A percentile compares a stretch with the other conserved stretches of the same genome.
Evolutionary conservation across 441 rosid genomes (phyloP).

Genomic region (Euphorbia schlechtendalii): DNA sequence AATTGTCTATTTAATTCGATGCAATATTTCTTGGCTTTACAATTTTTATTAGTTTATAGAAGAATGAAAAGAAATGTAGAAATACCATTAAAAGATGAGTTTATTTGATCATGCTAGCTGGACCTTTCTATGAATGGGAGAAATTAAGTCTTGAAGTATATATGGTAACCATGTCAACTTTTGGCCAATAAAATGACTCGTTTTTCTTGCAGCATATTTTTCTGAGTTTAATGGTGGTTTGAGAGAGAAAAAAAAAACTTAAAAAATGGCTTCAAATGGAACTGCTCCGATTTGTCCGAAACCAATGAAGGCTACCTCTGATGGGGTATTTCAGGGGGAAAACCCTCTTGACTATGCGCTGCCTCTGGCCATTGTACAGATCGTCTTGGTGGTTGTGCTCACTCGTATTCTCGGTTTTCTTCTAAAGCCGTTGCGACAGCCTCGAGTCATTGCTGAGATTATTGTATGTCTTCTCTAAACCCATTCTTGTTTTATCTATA

Average conservation of each 20-base stretch:
- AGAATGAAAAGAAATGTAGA: not conserved
- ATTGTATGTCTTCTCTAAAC: slow-evolving; percentile 42
- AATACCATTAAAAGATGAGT: too few relatives aligned
- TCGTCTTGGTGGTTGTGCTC: slow-evolving; percentile 31
- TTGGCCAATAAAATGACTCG: not conserved
- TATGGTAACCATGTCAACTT: not conserved
- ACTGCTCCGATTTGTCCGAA: slow-evolving; percentile 17
- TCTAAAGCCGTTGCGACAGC: slow-evolving; percentile 62
- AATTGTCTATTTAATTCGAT: not conserved
- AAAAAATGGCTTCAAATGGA: slow-evolving; percentile 3
- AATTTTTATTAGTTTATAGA: not conserved
- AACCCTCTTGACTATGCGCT: slow-evolving; percentile 39
- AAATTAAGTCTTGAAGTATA: not conserved
- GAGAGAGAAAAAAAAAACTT: not conserved
- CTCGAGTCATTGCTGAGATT: slow-evolving; percentile 56
- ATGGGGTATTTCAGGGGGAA: slow-evolving; percentile 65
- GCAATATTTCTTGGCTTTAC: not conserved
- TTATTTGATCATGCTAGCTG: not conserved
- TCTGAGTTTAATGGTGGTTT: not conserved
- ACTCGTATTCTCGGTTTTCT: slow-evolving; percentile 31
- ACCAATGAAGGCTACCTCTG: slow-evolving; percentile 65
- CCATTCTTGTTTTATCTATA: not conserved
- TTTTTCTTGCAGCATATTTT: not conserved
- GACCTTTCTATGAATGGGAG: not conserved
- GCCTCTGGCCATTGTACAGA: slow-evolving; percentile 34